A percentile compares a stretch with the other conserved stretches of the same genome.
Evolutionary conservation across 1,284 basidiomycete species (phyloP).

Genomic region (Puccinia hordei): DNA sequence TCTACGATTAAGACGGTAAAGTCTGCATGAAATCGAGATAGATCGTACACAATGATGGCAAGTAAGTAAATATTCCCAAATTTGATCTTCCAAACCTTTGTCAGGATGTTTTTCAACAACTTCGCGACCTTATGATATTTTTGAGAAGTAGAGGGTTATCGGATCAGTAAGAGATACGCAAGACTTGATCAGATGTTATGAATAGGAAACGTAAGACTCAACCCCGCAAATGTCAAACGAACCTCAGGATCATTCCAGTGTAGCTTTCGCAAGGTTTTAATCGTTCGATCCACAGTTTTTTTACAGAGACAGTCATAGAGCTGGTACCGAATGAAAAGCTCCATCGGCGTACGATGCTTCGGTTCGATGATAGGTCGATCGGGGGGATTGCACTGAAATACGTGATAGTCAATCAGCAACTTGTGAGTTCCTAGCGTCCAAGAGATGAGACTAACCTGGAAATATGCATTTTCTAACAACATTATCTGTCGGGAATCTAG

Average conservation of each 20-base stretch:
- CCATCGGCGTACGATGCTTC: slow-evolving; percentile 82
- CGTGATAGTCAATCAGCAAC: not conserved
- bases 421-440: not conserved
- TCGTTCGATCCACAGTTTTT: slow-evolving; percentile 87
- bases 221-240: slow-evolving; percentile 49
- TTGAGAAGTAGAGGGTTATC: not conserved
- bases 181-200: not conserved
- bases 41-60: slow-evolving; percentile 88
- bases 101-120: slow-evolving; percentile 74
- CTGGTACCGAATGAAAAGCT: slow-evolving; percentile 88
- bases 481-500: slow-evolving; percentile 86
- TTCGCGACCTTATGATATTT: slow-evolving; percentile 13
- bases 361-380: slow-evolving; percentile 81
- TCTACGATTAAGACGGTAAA: slow-evolving; percentile 88
- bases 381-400: slow-evolving; percentile 84
- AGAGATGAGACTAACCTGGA: slow-evolving; percentile 62
- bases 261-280: slow-evolving; percentile 86
- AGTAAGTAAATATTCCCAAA: slow-evolving; percentile 86
- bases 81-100: slow-evolving; percentile 94
- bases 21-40: slow-evolving; percentile 85
- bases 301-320: slow-evolving; percentile 87
- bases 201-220: slow-evolving; percentile 10
- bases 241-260: slow-evolving; percentile 82
- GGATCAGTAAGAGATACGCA: slow-evolving; percentile 11
- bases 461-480: slow-evolving; percentile 96